Evolutionary conservation across 2,329 filamentous ascomycete species (phyloP), one percentile per base, ranked within the genome.

Genomic region (Ophiostoma novo-ulmi): DNA sequence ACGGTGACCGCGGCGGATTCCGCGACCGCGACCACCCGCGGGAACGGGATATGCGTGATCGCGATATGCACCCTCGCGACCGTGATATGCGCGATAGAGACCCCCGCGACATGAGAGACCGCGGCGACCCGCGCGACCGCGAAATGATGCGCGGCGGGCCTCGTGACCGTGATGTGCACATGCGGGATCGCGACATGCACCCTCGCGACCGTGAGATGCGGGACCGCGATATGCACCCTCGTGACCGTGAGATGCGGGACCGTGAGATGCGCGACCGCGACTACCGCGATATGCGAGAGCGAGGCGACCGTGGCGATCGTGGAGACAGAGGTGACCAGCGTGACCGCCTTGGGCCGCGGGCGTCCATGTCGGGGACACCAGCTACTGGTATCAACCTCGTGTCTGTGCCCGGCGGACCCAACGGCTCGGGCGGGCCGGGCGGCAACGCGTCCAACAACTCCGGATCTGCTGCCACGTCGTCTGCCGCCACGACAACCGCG

Each of bases 381-480:
- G 63, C 63, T 7, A 39, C 61, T 1, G 61, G 61, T 3, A 20
- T 22, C 31, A 65, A 65, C 35, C 61, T 65, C 10, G 58, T 63
- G 58, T 35, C 58, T 6, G 35, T 14, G 13, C 14, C 63, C n/a
- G 64, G 36, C n/a, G 64, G 61, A 20, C 61, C 61, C 14, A 65
- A 38, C 36, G 35, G 26, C 58, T 8, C 31, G 22, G 26, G 26
- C 26, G 26, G 22, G 10, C 22, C 58, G 10, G 22, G 58, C 58
- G 22, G 58, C 58, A 63, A 35, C 22, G 13, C 58, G 35, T 39
- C 63, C 85, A 88, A 73, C 83, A 80, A 17, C 5, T 20, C 44
- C 20, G 14, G 44, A 48, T 48, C 20, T 13, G 44, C 44, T 17
- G 44, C 44, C 20, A 48, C 44, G 44, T 48, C 44, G 14, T 48